phyloP scores from a whole-genome alignment of 2,329 filamentous ascomycete genomes.

The Cercospora zeina region DNA sequence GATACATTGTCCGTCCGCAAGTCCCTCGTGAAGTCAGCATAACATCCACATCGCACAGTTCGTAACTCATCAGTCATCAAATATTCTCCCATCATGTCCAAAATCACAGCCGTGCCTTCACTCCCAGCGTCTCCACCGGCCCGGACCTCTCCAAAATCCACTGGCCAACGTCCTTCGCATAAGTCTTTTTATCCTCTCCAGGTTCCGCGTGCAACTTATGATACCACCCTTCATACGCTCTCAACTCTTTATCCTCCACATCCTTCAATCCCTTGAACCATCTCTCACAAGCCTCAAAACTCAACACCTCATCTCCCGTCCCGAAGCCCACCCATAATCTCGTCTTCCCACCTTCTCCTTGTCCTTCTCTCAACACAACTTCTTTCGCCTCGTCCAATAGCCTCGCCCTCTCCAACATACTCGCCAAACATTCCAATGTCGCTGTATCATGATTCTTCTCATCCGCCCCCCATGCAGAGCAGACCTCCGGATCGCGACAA shows the following conservation, averaged over 20 bases:
- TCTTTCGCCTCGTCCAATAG: conserved; percentile 60
- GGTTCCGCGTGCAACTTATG: conserved; percentile 60
- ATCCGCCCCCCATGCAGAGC: conserved; percentile 64
- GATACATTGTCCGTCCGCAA: not conserved
- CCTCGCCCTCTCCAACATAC: conserved; percentile 71
- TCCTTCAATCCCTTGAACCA: conserved; percentile 59
- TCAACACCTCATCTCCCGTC: conserved; percentile 68
- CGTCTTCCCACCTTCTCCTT: conserved; percentile 56
- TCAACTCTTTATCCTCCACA: conserved; percentile 68
- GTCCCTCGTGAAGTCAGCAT: not conserved
- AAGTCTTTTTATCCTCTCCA: conserved; percentile 40
- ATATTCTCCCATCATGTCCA: not conserved
- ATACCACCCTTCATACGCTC: conserved; percentile 72
- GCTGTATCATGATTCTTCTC: conserved; percentile 76
- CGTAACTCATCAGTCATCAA: not conserved
- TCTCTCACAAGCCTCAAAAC: conserved; percentile 62
- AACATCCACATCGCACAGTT: not conserved
- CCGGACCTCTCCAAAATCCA: conserved; percentile 40
- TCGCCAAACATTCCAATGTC: conserved; percentile 77
- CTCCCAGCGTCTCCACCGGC: not conserved
- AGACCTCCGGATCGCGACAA: conserved; percentile 65
- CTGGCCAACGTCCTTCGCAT: conserved; percentile 37
- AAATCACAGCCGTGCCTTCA: conserved; percentile 4
- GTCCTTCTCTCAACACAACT: conserved; percentile 42
- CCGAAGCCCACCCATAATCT: conserved; percentile 75